Conservation (phyloP, 208 protist species). For the Acanthamoeba triangularis region DNA sequence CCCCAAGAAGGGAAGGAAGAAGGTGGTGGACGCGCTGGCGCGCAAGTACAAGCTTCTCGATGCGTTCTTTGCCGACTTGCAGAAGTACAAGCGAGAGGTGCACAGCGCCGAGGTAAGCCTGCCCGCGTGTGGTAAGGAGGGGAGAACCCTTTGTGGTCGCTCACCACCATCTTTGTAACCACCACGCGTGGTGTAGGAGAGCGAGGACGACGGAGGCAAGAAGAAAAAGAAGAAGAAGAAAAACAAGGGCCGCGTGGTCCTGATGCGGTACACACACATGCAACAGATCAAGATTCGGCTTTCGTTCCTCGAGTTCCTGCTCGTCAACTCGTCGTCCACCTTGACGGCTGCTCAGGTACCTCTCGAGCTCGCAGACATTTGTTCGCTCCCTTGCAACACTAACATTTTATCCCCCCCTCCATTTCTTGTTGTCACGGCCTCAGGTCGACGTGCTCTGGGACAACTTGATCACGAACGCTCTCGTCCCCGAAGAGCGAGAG, state of each 20-base stretch:
- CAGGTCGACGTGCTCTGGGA: constrained; percentile 85
- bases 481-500: constrained; percentile 81
- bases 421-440: background rate
- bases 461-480: constrained; percentile 74
- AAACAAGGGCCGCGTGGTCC: constrained; percentile 25
- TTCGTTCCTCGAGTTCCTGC: constrained; percentile 85
- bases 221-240: constrained; percentile 58
- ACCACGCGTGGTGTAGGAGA: background rate
- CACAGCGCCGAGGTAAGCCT: background rate
- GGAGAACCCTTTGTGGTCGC: background rate
- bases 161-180: background rate
- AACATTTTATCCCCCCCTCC: too few relatives aligned
- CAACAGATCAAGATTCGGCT: constrained; percentile 81
- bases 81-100: constrained; percentile 71
- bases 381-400: background rate
- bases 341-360: constrained; percentile 79
- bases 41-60: constrained; percentile 76
- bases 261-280: constrained; percentile 78
- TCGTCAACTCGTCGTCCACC: constrained; percentile 81
- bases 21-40: constrained; percentile 81
- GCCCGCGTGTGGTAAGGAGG: background rate
- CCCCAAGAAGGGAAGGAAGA: constrained; percentile 78
- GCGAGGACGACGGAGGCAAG: background rate
- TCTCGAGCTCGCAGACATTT: background rate
- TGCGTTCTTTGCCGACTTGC: constrained; percentile 61